Conservation (phyloP, 139 green algal species). For the Chlorella sp. region DNA sequence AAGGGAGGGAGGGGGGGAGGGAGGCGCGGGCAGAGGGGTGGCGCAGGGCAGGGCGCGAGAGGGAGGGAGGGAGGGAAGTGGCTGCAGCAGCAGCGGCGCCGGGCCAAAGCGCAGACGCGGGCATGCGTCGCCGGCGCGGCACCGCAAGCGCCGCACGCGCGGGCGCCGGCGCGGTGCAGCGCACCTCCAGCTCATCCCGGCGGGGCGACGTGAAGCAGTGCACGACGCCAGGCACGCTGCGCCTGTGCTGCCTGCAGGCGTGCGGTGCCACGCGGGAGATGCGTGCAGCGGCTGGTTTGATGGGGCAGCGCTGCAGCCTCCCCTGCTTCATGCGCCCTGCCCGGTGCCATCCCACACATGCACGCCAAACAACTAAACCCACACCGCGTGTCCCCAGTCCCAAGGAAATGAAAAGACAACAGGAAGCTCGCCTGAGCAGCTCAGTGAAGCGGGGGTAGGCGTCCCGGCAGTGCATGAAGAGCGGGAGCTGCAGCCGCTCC, state of each 20-base stretch:
- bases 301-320: neutral
- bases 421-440: slow-evolving; percentile 33
- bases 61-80: no score
- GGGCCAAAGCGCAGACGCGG: no score
- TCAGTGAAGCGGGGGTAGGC: slow-evolving; percentile 50
- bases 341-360: neutral
- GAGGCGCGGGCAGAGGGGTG: no score
- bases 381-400: neutral
- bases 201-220: slow-evolving; percentile 84
- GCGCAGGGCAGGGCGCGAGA: no score
- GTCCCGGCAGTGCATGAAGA: slow-evolving; percentile 85
- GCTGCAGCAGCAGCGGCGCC: no score
- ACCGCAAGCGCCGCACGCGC: no score
- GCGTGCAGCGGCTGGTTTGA: neutral
- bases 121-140: no score
- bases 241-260: slow-evolving; percentile 35
- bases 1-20: no score
- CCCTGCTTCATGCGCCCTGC: neutral
- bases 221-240: slow-evolving; percentile 55
- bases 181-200: slow-evolving; percentile 55
- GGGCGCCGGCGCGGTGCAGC: no score
- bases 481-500: slow-evolving; percentile 60
- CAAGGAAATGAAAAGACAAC: neutral
- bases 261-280: neutral
- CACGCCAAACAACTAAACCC: neutral